Evolutionary conservation across 176 grass and related monocot species (phyloP), one percentile per base, ranked within the genome.

Genomic region (Oryza punctata): DNA sequence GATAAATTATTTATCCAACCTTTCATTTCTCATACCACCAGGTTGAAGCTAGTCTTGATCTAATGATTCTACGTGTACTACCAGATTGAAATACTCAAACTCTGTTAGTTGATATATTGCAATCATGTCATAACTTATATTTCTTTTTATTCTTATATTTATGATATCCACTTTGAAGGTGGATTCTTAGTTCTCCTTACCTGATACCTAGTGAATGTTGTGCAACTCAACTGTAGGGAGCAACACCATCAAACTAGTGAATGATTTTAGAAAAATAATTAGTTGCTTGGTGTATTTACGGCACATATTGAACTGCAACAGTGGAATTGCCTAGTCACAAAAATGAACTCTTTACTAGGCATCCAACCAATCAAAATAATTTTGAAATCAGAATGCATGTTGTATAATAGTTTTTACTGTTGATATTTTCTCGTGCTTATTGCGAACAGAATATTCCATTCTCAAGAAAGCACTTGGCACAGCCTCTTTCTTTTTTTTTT

Each of bases 51-150:
- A 46, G 29, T 50, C 21, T 75, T 37, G 81, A 67, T 75, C 46
- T 84, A 47, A 67, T 67, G 33, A 40, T 59, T 68, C 26, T 3
- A 10, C 15, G 5, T 41, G 47, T 27, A 37, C 46, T 70, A 54
- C 67, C 29, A 70, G 9, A 69, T 81, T 79, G 33, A 65, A 86
- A 29, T 50, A 63, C 69, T 73, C 25, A 81, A 26, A 28, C 35
- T 63, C 60, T 49, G 14, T 32, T 18, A 69, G 2, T 27, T 52
- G 52, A 50, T 50, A 16, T 50, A 18, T 8, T 65, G 14, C 23
- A 67, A n/a, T 38, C 50, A 43, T 76, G 29, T 8, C 7, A 50
- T 29, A 52, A 12, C n/a, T 67, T 38, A 66, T 40, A 26, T 37
- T 71, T 82, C 6, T 76, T 73, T 52, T 52, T 70, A n/a, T 80